Percentiles rank a stretch among this genome's conserved stretches.
Conservation (phyloP, 768 basidiomycete species). For the Lactarius sanguifluus region DNA sequence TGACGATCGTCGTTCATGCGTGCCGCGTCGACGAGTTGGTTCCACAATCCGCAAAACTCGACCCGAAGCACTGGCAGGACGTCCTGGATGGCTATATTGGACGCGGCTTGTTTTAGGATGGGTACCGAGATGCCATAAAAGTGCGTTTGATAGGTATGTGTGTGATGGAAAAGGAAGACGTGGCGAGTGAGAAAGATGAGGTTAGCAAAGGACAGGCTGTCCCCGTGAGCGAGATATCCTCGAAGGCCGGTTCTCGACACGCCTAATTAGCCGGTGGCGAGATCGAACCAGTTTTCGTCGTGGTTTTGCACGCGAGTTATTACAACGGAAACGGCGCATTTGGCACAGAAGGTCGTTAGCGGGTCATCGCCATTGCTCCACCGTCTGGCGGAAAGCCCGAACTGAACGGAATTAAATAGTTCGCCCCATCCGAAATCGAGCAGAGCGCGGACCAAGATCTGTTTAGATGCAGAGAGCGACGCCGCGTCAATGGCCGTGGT, state of each 20-base stretch:
- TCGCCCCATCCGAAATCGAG: slow-evolving; percentile 4
- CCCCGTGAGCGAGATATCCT: not conserved
- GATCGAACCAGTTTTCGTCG: slow-evolving; percentile 9
- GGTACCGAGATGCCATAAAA: not conserved
- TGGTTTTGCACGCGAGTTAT: not conserved
- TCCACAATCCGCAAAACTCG: slow-evolving; percentile 13
- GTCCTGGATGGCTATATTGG: not conserved
- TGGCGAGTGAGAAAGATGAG: slow-evolving; percentile 9
- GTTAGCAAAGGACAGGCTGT: slow-evolving; percentile 11
- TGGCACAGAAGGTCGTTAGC: slow-evolving; percentile 1
- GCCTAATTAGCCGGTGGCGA: slow-evolving; percentile 9
- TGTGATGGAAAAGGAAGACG: not conserved
- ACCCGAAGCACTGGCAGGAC: slow-evolving; percentile 10
- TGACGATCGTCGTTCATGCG: not conserved
- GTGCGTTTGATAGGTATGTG: not conserved
- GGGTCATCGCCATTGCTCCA: slow-evolving; percentile 1
- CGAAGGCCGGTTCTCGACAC: slow-evolving; percentile 2
- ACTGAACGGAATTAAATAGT: slow-evolving; percentile 4
- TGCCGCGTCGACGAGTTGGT: slow-evolving; percentile 4
- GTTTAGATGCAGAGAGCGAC: slow-evolving; percentile 5
- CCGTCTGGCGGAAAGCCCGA: slow-evolving; percentile 5
- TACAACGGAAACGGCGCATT: slow-evolving; percentile 7
- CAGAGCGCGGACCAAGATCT: slow-evolving; percentile 7
- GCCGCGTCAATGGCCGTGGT: slow-evolving; percentile 9
- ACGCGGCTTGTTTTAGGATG: not conserved